Conservation (phyloP, 2,329 filamentous ascomycete genomes). For the Nemania sp. region DNA sequence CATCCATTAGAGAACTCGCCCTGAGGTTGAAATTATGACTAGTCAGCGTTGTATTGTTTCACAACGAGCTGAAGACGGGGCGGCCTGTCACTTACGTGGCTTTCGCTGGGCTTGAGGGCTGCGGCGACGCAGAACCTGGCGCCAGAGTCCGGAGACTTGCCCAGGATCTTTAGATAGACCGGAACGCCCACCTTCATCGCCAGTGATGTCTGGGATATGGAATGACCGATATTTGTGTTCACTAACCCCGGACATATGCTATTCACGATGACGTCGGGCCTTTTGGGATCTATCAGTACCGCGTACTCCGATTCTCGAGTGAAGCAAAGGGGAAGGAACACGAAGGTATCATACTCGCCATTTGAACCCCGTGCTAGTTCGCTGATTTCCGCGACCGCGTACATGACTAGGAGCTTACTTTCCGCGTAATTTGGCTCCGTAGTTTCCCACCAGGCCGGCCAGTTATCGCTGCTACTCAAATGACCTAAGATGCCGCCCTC, state of each 20-base stretch:
- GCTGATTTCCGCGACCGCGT: not conserved
- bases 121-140: not conserved
- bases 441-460: not conserved
- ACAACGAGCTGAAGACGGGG: not conserved
- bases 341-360: not conserved
- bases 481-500: not conserved
- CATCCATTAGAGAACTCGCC: not conserved
- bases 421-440: constrained; percentile 3
- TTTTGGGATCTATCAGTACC: not conserved
- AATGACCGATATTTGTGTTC: not conserved
- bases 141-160: not conserved
- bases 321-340: not conserved
- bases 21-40: not conserved
- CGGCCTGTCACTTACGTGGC: constrained; percentile 2
- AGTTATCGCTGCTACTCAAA: not conserved
- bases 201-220: not conserved
- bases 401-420: constrained; percentile 4
- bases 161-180: not conserved
- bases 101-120: not conserved
- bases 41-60: not conserved
- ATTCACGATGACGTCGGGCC: not conserved
- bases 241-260: not conserved
- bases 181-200: not conserved
- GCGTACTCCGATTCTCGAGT: not conserved
- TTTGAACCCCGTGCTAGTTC: not conserved